Evolutionary conservation across 164 flowering plant species (phyloP), one percentile per base, ranked within the genome.

Genomic region (Vitis labrusca): DNA sequence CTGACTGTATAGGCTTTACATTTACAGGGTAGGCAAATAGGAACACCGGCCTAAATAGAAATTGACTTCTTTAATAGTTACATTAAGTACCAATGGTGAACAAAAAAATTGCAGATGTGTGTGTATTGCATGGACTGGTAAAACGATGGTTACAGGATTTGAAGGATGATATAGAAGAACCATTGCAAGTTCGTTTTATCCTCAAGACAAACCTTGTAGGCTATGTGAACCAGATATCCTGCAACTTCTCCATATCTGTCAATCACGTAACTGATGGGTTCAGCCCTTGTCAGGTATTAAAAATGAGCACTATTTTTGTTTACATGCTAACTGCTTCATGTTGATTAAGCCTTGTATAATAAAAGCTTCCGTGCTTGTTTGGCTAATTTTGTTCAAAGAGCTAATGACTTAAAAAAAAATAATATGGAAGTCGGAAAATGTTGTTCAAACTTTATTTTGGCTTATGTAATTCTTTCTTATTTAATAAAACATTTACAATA

Each of bases 81-180:
- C 5, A 32, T 32, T 32, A 32, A 23, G 44, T 32, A 32, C 44
- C 7, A 32, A 2, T 32, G 44, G 56, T 53, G 56, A 53, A 53
- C 56, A 53, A 5, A 53, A 53, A 13, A 53, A 13, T 64, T 67
- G 78, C 91, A 88, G 98, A 92, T 84, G 61, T 16, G 50, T 81
- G 77, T 80, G 79, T 80, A 47, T 74, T 90, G 64, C 73, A 67
- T 67, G 83, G 88, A 59, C 79, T 92, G 64, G 90, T 82, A 7
- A 94, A 85, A 77, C 77, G 68, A 70, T 94, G 97, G 98, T 76
- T 86, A 53, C 88, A 73, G 63, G 89, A 90, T 70, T 67, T 94
- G 77, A 86, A 80, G 78, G 93, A 86, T 66, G 90, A 86, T 47
- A 69, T 67, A 59, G 88, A 82, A 73, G 93, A 83, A 68, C 74